Percentiles rank a stretch among this genome's conserved stretches.
Conservation (phyloP, 306 rosid genomes). For the Cicer pinnatifidum region DNA sequence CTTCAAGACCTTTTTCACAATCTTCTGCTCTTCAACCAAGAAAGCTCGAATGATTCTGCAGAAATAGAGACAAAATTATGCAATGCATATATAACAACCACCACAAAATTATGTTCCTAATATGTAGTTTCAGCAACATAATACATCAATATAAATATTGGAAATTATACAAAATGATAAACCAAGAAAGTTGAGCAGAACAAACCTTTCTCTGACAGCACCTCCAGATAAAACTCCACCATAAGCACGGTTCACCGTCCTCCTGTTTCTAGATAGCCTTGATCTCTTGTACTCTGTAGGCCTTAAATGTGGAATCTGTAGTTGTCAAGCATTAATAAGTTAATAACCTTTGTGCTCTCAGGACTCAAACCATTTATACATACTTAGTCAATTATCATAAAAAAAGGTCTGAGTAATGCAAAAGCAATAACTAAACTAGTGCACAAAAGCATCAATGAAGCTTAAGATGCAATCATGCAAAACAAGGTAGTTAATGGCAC, state of each 20-base stretch:
- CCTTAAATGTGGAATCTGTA: conserved; percentile 82
- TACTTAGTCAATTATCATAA: not conserved
- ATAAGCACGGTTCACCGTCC: conserved; percentile 80
- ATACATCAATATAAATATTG: not conserved
- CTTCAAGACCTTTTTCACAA: conserved; percentile 82
- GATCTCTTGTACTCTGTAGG: conserved; percentile 77
- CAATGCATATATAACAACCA: not conserved
- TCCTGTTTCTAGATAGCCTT: conserved; percentile 71
- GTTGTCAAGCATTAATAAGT: not conserved
- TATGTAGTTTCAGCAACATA: not conserved
- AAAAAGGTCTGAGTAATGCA: not conserved
- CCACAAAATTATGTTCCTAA: not conserved
- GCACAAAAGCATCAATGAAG: not conserved
- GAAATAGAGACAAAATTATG: not conserved
- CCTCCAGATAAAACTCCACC: conserved; percentile 79
- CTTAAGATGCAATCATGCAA: not conserved
- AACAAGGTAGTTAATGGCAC: not conserved
- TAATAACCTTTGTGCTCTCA: not conserved
- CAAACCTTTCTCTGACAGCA: conserved; percentile 85
- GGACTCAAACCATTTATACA: not conserved
- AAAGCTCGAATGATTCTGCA: conserved; percentile 70
- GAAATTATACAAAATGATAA: not conserved
- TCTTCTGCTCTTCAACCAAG: conserved; percentile 82
- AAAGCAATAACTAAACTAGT: not conserved
- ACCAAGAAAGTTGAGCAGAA: not conserved